Evolutionary conservation across 768 basidiomycete genomes (phyloP).

Genomic region (Exsudoporus frostii): DNA sequence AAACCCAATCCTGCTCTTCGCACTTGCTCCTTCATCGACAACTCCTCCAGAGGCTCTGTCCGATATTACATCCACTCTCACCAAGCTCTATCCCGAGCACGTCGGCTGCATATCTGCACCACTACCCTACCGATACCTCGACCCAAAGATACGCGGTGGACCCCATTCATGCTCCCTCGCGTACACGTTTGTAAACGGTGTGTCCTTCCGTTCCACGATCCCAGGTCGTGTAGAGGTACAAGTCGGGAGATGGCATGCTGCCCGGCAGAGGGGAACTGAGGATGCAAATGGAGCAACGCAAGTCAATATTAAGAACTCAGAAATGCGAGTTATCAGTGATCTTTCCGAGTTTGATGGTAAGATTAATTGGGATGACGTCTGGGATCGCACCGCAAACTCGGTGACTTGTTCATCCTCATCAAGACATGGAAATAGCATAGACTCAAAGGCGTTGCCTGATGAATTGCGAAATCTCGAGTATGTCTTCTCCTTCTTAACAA

Average conservation of each 20-base stretch:
- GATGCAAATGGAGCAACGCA: not conserved
- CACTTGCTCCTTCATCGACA: slow-evolving; percentile 25
- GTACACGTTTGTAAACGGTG: slow-evolving; percentile 42
- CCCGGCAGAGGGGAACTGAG: slow-evolving; percentile 30
- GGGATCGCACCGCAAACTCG: slow-evolving; percentile 34
- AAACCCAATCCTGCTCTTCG: slow-evolving; percentile 20
- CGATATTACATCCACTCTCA: slow-evolving; percentile 38
- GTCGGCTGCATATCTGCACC: slow-evolving; percentile 66
- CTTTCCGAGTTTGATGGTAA: slow-evolving; percentile 1
- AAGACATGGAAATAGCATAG: not conserved
- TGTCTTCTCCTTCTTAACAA: slow-evolving; percentile 1
- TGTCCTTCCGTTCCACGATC: slow-evolving; percentile 61
- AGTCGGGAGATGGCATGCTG: slow-evolving; percentile 73
- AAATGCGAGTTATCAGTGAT: slow-evolving; percentile 1
- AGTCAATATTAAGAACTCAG: not conserved
- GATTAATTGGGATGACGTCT: slow-evolving; percentile 52
- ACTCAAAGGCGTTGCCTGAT: slow-evolving; percentile 31
- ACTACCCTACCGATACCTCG: slow-evolving; percentile 26
- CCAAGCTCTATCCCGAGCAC: slow-evolving; percentile 38
- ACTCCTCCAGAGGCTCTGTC: slow-evolving; percentile 31
- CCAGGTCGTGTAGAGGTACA: slow-evolving; percentile 55
- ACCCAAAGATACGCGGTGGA: slow-evolving; percentile 10
- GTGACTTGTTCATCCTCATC: not conserved
- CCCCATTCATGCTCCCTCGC: slow-evolving; percentile 56
- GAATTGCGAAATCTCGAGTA: slow-evolving; percentile 36